These are phyloP conservation scores for Corylus heterophylla DNA, from an alignment of 306 rosid species.

Conservation along the genomic window DNA sequence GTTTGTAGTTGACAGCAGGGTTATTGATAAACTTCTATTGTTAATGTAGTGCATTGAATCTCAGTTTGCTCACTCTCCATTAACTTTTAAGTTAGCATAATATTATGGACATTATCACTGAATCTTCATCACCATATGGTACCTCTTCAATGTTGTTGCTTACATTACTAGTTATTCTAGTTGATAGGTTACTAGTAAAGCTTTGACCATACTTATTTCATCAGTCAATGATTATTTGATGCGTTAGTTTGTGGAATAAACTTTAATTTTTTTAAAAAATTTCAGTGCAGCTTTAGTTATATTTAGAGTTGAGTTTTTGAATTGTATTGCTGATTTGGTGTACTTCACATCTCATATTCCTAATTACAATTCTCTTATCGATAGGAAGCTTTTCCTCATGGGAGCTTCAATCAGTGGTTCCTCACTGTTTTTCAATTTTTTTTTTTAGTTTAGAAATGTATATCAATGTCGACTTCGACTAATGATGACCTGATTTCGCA, in stretches of 20 bases:
- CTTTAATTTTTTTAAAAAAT: not conserved
- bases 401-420: not conserved
- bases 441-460: not conserved
- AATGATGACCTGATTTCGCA: slow-evolving; percentile 32
- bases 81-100: not conserved
- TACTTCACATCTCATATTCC: slow-evolving; percentile 5
- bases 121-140: not conserved
- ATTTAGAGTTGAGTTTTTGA: not conserved
- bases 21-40: not conserved
- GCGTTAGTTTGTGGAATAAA: not conserved
- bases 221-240: not conserved
- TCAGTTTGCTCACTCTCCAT: not conserved
- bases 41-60: not conserved
- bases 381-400: not conserved
- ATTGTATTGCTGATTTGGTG: not conserved
- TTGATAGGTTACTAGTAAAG: not conserved
- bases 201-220: not conserved
- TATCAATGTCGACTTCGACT: slow-evolving; percentile 12
- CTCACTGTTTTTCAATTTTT: not conserved
- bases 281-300: not conserved
- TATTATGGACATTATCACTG: not conserved
- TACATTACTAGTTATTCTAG: not conserved
- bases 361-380: slow-evolving; percentile 7
- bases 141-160: not conserved
- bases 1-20: not conserved